These are phyloP conservation scores for Coprinopsis sp. DNA, from an alignment of 768 basidiomycete species.

Conservation along the genomic window DNA sequence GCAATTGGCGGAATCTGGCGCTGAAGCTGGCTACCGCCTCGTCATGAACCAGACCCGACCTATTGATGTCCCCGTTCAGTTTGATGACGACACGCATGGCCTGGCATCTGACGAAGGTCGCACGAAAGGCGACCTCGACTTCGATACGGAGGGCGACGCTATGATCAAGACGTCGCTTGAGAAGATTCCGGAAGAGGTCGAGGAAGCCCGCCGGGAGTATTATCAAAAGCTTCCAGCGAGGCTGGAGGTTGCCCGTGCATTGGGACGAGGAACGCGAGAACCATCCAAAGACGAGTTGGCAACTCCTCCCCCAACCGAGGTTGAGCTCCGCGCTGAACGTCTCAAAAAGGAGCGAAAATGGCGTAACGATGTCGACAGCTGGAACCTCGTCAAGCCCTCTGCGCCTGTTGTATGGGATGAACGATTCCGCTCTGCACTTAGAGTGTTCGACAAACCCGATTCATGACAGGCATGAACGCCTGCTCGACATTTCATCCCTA, in stretches of 20 bases:
- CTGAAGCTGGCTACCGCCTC: slow-evolving; percentile 75
- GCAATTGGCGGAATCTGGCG: slow-evolving; percentile 71
- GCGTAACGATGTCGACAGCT: slow-evolving; percentile 75
- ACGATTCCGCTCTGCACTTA: slow-evolving; percentile 55
- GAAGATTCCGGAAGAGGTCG: slow-evolving; percentile 50
- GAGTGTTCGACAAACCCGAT: slow-evolving; percentile 50
- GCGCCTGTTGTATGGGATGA: slow-evolving; percentile 72
- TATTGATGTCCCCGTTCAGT: slow-evolving; percentile 33
- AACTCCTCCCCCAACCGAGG: slow-evolving; percentile 81
- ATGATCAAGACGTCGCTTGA: slow-evolving; percentile 64
- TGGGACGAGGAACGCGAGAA: slow-evolving; percentile 70
- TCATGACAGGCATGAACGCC: slow-evolving; percentile 6
- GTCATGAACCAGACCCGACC: slow-evolving; percentile 61
- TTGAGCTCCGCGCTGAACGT: slow-evolving; percentile 83
- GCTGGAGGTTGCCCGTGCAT: slow-evolving; percentile 67
- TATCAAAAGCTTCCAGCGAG: slow-evolving; percentile 65
- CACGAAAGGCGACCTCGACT: slow-evolving; percentile 62
- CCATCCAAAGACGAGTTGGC: slow-evolving; percentile 80
- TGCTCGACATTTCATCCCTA: slow-evolving; percentile 10
- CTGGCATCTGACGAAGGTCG: slow-evolving; percentile 6
- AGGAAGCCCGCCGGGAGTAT: slow-evolving; percentile 69
- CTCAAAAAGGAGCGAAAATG: slow-evolving; percentile 86
- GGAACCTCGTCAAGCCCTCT: slow-evolving; percentile 68
- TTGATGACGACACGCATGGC: slow-evolving; percentile 14
- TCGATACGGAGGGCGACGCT: slow-evolving; percentile 60